phyloP scores from a whole-genome alignment of 2,329 filamentous ascomycete genomes.

The Coniella vitis region DNA sequence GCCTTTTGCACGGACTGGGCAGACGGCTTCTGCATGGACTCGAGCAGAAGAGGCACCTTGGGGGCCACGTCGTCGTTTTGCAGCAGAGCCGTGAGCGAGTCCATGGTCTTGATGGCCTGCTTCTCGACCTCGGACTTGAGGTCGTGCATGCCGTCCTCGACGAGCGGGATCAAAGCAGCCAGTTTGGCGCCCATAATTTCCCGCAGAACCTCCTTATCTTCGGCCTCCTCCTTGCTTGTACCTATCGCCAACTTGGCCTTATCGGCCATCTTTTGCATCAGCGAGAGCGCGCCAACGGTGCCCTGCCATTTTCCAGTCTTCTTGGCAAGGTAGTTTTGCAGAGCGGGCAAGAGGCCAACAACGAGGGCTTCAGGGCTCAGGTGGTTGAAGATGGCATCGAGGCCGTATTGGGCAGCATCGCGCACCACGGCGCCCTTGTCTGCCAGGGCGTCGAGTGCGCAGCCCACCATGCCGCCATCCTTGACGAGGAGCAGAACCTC shows the following conservation, averaged over 20 bases:
- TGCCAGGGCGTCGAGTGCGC: conserved; percentile 75
- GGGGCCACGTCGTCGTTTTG: conserved; percentile 96
- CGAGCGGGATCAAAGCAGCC: conserved; percentile 80
- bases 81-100: conserved; percentile 76
- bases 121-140: conserved; percentile 78
- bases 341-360: conserved; percentile 69
- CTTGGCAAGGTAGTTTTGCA: conserved; percentile 71
- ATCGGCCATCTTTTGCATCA: conserved; percentile 90
- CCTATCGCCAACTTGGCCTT: conserved; percentile 84
- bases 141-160: conserved; percentile 93
- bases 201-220: conserved; percentile 81
- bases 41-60: conserved; percentile 83
- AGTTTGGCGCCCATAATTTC: conserved; percentile 86
- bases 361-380: conserved; percentile 79
- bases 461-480: conserved; percentile 64
- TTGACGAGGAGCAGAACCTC: conserved; percentile 80
- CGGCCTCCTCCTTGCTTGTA: conserved; percentile 71
- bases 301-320: conserved; percentile 96
- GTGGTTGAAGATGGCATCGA: conserved; percentile 79
- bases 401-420: conserved; percentile 87
- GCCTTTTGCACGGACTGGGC: conserved; percentile 85
- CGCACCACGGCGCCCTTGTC: conserved; percentile 87
- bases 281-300: conserved; percentile 74
- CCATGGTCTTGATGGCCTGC: conserved; percentile 89
- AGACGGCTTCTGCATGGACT: conserved; percentile 92